Percentiles rank a stretch among this genome's conserved stretches.
Conservation (phyloP, 345 rosid genomes). For the Eucalyptus victrix region DNA sequence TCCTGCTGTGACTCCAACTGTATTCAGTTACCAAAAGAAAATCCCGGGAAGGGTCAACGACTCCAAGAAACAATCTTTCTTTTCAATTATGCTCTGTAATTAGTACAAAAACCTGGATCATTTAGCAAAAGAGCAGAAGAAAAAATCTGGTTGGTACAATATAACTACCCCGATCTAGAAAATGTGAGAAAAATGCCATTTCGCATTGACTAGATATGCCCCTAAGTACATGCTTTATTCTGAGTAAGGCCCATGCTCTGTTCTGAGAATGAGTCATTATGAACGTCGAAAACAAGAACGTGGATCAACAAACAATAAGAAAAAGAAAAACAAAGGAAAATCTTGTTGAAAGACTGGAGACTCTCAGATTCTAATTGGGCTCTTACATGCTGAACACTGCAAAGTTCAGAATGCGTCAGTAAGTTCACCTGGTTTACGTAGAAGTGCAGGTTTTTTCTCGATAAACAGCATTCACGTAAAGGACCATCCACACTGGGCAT, state of each 20-base stretch:
- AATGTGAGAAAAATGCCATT: not conserved
- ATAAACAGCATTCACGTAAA: not conserved
- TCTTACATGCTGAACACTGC: not conserved
- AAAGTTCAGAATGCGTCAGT: not conserved
- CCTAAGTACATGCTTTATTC: not conserved
- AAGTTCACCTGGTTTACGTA: not conserved
- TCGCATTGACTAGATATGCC: not conserved
- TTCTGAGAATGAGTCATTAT: not conserved
- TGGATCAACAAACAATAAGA: not conserved
- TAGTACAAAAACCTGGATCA: not conserved
- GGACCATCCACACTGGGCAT: not conserved
- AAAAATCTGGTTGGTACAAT: not conserved
- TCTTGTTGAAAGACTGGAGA: not conserved
- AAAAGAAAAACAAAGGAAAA: not conserved
- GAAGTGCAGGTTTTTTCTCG: not conserved
- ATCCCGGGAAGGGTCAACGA: not conserved
- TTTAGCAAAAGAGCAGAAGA: not conserved
- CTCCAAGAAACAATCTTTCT: not conserved
- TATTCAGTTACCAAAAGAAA: not conserved
- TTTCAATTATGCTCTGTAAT: not conserved
- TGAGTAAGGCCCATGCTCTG: not conserved
- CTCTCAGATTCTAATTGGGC: not conserved
- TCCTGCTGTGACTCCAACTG: not conserved
- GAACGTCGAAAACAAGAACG: not conserved
- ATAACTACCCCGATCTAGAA: not conserved